Conservation (phyloP, 2,329 filamentous ascomycete genomes). For the Pseudomassariella vexata region DNA sequence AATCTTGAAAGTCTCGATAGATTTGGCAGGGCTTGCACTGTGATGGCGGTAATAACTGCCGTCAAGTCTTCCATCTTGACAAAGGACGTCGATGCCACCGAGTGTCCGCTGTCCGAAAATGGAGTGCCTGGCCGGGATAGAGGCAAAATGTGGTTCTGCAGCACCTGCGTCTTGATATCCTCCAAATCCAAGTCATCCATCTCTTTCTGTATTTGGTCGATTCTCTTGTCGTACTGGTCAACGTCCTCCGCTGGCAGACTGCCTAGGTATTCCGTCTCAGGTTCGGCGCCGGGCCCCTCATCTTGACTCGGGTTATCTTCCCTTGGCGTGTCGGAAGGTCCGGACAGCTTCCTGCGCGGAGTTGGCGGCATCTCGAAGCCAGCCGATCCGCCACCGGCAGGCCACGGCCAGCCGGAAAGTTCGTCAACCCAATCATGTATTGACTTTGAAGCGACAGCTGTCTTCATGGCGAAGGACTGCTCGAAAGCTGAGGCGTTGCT, state of each 20-base stretch:
- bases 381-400: conserved; percentile 37
- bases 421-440: conserved; percentile 74
- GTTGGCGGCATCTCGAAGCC: conserved; percentile 47
- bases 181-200: conserved; percentile 71
- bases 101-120: conserved; percentile 37
- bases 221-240: conserved; percentile 61
- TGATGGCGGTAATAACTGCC: conserved; percentile 83
- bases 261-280: conserved; percentile 53
- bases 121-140: conserved; percentile 46
- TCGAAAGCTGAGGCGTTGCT: conserved; percentile 58
- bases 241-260: conserved; percentile 63
- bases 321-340: conserved; percentile 10
- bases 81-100: conserved; percentile 43
- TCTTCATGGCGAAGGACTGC: conserved; percentile 64
- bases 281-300: conserved; percentile 14
- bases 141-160: conserved; percentile 70
- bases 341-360: conserved; percentile 33
- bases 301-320: conserved; percentile 1
- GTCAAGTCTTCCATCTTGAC: conserved; percentile 82
- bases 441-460: conserved; percentile 64
- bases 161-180: conserved; percentile 82
- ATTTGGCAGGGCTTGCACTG: conserved; percentile 81
- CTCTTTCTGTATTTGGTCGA: conserved; percentile 66
- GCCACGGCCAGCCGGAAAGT: conserved; percentile 56
- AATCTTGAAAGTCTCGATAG: conserved; percentile 67